These are phyloP conservation scores for Dionaea muscipula DNA, from an alignment of 179 eudicot genomes.

Conservation along the genomic window DNA sequence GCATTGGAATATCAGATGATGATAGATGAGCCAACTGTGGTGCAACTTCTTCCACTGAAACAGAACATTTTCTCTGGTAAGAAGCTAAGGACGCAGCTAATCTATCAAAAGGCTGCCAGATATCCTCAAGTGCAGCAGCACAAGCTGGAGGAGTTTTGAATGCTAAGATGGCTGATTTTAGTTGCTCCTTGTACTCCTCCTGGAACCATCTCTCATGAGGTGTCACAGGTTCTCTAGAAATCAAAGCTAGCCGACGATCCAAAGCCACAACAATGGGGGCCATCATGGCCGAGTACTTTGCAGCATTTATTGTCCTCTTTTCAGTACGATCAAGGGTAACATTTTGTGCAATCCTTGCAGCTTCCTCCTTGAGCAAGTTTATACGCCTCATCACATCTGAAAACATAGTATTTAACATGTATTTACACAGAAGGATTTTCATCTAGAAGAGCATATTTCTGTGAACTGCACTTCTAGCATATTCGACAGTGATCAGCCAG, in stretches of 20 bases:
- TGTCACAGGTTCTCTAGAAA: slow-evolving; percentile 76
- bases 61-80: slow-evolving; percentile 78
- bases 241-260: slow-evolving; percentile 91
- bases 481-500: no score
- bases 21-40: slow-evolving; percentile 70
- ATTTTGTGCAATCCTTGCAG: slow-evolving; percentile 70
- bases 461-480: no score
- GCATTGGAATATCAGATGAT: slow-evolving; percentile 99
- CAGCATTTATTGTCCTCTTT: slow-evolving; percentile 89
- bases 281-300: slow-evolving; percentile 99
- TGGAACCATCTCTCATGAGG: slow-evolving; percentile 97
- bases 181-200: slow-evolving; percentile 61
- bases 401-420: slow-evolving; percentile 12
- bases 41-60: slow-evolving; percentile 79
- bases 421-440: no score
- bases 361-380: slow-evolving; percentile 94
- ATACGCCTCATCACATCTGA: slow-evolving; percentile 89
- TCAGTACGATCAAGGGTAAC: slow-evolving; percentile 73
- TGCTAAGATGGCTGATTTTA: slow-evolving; percentile 56
- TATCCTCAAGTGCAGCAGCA: slow-evolving; percentile 69
- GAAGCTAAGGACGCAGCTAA: slow-evolving; percentile 83
- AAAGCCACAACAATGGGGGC: slow-evolving; percentile 89
- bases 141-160: slow-evolving; percentile 80
- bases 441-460: no score
- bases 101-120: slow-evolving; percentile 90